phyloP scores from a whole-genome alignment of 345 rosid genomes.

The Corymbia maculata region DNA sequence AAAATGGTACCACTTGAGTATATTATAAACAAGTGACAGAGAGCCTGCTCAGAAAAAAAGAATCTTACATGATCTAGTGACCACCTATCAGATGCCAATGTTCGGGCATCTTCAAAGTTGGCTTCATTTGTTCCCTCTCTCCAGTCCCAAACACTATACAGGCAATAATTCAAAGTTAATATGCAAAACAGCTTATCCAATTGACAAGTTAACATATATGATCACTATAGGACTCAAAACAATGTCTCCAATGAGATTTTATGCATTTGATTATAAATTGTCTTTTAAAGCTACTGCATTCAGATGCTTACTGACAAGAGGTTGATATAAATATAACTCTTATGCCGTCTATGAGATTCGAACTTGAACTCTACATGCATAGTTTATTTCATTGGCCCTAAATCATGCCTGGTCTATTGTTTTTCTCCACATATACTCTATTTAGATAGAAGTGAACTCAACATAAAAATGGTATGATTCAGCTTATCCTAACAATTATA shows the following conservation, averaged over 20 bases:
- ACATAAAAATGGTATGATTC: neutral
- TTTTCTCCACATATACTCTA: neutral
- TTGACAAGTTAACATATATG: neutral
- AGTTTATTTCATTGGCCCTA: neutral
- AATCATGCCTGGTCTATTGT: neutral
- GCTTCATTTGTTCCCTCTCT: constrained; percentile 45
- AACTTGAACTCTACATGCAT: neutral
- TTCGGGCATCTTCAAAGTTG: constrained; percentile 68
- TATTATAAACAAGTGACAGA: neutral
- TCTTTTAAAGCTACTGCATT: neutral
- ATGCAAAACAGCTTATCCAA: neutral
- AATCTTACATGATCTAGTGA: constrained; percentile 46
- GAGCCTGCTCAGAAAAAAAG: neutral
- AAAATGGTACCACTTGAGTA: neutral
- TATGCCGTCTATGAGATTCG: neutral
- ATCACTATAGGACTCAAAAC: neutral
- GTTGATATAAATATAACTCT: neutral
- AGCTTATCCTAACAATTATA: neutral
- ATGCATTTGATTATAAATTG: neutral
- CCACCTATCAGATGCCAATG: constrained; percentile 76
- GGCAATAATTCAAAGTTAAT: neutral
- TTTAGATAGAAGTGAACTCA: neutral
- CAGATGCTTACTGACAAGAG: neutral
- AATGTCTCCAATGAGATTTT: neutral
- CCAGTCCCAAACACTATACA: constrained; percentile 76